Base-by-base conservation (phyloP, 208 protist genomes). In the Trypanosoma platydactyli region DNA sequence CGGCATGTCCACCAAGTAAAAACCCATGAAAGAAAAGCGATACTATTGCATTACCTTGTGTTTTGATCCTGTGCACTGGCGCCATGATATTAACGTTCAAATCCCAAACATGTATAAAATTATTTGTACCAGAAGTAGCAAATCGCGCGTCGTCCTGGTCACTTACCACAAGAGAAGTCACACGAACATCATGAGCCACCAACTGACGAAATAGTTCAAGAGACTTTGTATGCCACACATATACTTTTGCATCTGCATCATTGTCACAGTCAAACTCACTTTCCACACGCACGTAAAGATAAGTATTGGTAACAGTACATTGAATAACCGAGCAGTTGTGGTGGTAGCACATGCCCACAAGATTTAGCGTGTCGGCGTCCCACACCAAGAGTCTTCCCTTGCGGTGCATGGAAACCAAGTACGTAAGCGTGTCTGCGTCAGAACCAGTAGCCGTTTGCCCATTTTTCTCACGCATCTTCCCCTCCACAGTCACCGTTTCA, bases 331-430 rank as follows among this genome's bases (percentile, higher is more conserved):
- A 79, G 71, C 71, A 68, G 20, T 50, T 62, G 49, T 73, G 66
- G 59, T 88, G 85, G 25, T 73, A 35, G 61, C 84, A 88, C 0
- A 70, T 48, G 6, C 73, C 84, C 29, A 83, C 38, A 9, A 88
- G 67, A 15, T 71, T 38, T 38, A 80, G 54, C 12, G 61, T 79
- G 16, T 80, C 59, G 13, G 77, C 72, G 65, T 87, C 69, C 81
- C 89, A 95, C 42, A 92, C 42, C 1, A 92, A 52, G n/a, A 95
- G 71, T 3, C 76, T 73, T 1, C 89, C 89, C 44, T 78, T 80
- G 5, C 81, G 68, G 55, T 95, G 89, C 38, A 76, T 45, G 5
- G 86, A 85, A n/a, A 79, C 55, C 5, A 92, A 38, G 27, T 71
- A 55, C 0, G 82, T 57, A 5, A 61, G 61, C 2, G 69, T 66